Evolutionary conservation across 2,329 filamentous ascomycete species (phyloP).

Genomic region (Cladosporium sp.): DNA sequence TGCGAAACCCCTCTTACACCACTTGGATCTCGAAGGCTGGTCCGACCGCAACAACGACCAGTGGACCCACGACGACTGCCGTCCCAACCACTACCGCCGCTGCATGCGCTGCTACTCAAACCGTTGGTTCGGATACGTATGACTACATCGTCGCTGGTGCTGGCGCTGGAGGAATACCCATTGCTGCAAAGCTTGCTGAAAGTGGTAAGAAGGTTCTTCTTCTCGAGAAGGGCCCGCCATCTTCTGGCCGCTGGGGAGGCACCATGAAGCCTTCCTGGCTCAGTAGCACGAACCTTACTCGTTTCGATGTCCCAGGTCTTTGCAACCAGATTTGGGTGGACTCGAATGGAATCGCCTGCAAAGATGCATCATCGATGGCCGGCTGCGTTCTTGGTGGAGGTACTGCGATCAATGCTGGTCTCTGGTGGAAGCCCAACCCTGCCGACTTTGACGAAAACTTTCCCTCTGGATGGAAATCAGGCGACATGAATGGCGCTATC

Average conservation of each 20-base stretch:
- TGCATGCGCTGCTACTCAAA: slow-evolving; percentile 24
- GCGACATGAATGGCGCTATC: slow-evolving; percentile 57
- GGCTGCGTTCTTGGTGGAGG: slow-evolving; percentile 68
- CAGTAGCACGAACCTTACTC: slow-evolving; percentile 58
- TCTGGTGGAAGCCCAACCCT: slow-evolving; percentile 64
- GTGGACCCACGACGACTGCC: slow-evolving; percentile 23
- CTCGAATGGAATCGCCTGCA: slow-evolving; percentile 60
- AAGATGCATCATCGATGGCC: slow-evolving; percentile 66
- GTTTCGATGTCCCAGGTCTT: slow-evolving; percentile 67
- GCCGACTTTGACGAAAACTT: slow-evolving; percentile 70
- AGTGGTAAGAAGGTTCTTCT: slow-evolving; percentile 62
- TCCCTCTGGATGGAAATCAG: slow-evolving; percentile 66
- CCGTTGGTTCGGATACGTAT: slow-evolving; percentile 44
- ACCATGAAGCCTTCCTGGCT: slow-evolving; percentile 60
- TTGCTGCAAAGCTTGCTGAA: slow-evolving; percentile 59
- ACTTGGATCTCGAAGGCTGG: slow-evolving; percentile 32
- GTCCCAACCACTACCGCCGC: slow-evolving; percentile 19
- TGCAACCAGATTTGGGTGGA: slow-evolving; percentile 67
- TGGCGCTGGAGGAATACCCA: slow-evolving; percentile 58
- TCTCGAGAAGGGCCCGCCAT: slow-evolving; percentile 47
- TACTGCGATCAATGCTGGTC: slow-evolving; percentile 62
- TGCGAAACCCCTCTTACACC: slow-evolving; percentile 42
- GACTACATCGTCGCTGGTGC: slow-evolving; percentile 63
- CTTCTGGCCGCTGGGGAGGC: slow-evolving; percentile 61
- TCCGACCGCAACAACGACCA: slow-evolving; percentile 14